Evolutionary conservation across 2,329 filamentous ascomycete genomes (phyloP).

Genomic region (Exophiala aquamarina): DNA sequence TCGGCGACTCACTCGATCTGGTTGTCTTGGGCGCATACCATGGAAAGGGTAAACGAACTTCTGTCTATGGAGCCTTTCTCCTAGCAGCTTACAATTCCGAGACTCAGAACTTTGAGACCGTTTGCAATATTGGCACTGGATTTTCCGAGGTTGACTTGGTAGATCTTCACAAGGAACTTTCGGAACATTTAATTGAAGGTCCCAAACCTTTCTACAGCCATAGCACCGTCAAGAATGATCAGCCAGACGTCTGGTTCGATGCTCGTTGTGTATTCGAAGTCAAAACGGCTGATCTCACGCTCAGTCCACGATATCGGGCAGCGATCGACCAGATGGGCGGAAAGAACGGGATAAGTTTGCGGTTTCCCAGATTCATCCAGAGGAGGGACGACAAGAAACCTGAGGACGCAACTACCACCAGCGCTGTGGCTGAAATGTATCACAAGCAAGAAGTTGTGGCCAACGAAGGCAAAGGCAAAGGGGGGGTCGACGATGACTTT

Average conservation of each 20-base stretch:
- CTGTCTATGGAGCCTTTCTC: constrained; percentile 92
- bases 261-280: constrained; percentile 95
- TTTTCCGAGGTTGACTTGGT: constrained; percentile 95
- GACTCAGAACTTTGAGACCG: constrained; percentile 83
- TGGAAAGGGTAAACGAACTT: constrained; percentile 92
- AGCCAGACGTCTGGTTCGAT: constrained; percentile 98
- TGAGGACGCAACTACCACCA: constrained; percentile 79
- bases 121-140: constrained; percentile 98
- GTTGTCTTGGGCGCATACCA: constrained; percentile 94
- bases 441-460: constrained; percentile 85
- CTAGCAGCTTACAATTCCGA: constrained; percentile 86
- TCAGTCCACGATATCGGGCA: constrained; percentile 92
- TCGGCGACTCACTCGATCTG: constrained; percentile 93
- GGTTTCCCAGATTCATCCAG: constrained; percentile 92
- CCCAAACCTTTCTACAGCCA: constrained; percentile 95
- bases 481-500: constrained; percentile 88
- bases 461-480: constrained; percentile 81
- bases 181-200: constrained; percentile 76
- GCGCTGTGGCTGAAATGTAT: constrained; percentile 96
- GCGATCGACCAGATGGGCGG: constrained; percentile 73
- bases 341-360: constrained; percentile 76
- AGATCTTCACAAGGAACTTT: constrained; percentile 75
- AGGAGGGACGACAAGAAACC: constrained; percentile 93
- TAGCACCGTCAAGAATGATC: constrained; percentile 79
- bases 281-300: constrained; percentile 90